Base-by-base conservation (phyloP, 441 rosid species). In the Populus hybrid region DNA sequence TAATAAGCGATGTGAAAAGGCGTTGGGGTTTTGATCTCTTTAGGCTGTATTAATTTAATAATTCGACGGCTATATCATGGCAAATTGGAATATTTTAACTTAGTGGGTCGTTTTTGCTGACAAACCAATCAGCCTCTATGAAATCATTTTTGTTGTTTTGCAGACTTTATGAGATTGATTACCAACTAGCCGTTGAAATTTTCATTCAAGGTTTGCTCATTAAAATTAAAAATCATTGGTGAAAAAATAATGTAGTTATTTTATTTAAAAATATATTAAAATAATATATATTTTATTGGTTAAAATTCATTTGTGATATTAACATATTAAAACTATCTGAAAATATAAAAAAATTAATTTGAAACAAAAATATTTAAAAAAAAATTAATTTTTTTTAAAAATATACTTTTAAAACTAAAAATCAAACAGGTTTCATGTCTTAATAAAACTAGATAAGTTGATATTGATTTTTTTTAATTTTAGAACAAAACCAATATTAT, bases 121-220 rank as follows among this genome's bases (percentile, higher is more conserved):
- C 73, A 70, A 70, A 53, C 61, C 21, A 53, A 16, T 53, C 3
- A 53, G 0, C 29, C 29, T 20, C 23, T 1, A 23, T 4, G 4
- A 70, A 36, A n/a, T 21, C 29, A 10, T 7, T 68, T 70, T 38
- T 70, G 73, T 70, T 36, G 29, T 70, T 70, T 70, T 36, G 73
- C 73, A 21, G 73, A 70, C 73, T 70, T 70, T 70, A 20, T 8
- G 31, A 24, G 16, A 69, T 36, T 28, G 42, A 68, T 65, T 65
- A 77, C 81, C 77, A 75, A 77, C 81, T 5, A 71, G 72, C 21
- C 9, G 74, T 77, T 69, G 80, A 83, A 72, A 50, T 35, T 63
- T 76, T 73, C 67, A 68, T 53, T 33, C 76, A 73, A 20, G 77
- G 53, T 72, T 40, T 24, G 74, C 68, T 28, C n/a, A n/a, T n/a